Evolutionary conservation across 2,329 filamentous ascomycete species (phyloP).

Genomic region (Penicillium sp.): DNA sequence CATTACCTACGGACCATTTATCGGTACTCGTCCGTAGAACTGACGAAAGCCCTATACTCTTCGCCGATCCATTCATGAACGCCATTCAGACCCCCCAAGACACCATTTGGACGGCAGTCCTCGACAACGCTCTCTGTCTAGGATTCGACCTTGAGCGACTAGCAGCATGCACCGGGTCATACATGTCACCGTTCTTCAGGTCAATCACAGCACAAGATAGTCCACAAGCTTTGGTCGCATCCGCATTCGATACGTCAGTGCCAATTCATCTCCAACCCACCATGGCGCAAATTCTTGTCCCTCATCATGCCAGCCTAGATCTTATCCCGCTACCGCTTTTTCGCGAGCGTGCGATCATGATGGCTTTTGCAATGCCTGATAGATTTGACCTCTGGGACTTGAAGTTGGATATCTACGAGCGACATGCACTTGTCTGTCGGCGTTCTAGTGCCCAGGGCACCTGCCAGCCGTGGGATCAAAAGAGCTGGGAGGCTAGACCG

Average conservation of each 20-base stretch:
- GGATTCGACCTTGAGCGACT: constrained; percentile 25
- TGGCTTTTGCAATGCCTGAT: constrained; percentile 30
- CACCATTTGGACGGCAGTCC: constrained; percentile 8
- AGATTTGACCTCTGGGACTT: constrained; percentile 35
- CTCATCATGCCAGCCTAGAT: constrained; percentile 40
- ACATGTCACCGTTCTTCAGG: constrained; percentile 37
- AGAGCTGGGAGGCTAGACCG: constrained; percentile 26
- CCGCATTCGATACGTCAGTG: constrained; percentile 17
- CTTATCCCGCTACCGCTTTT: constrained; percentile 36
- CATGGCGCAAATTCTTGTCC: constrained; percentile 37
- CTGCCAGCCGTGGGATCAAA: constrained; percentile 36
- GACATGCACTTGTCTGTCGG: constrained; percentile 29
- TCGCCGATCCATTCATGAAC: constrained; percentile 9
- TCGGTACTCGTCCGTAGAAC: neutral
- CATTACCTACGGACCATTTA: neutral
- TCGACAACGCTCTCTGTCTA: constrained; percentile 15
- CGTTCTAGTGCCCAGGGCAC: constrained; percentile 1
- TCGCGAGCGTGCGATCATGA: constrained; percentile 33
- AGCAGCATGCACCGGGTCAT: constrained; percentile 18
- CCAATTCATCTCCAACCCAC: constrained; percentile 39
- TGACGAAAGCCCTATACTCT: neutral
- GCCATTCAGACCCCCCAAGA: constrained; percentile 6
- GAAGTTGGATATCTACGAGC: constrained; percentile 38
- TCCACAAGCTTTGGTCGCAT: constrained; percentile 24
- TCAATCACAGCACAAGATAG: constrained; percentile 13